These are phyloP conservation scores for Bryoerythrophyllum caledonicum DNA, from an alignment of 225 moss, liverwort and hornwort genomes.

Conservation along the genomic window DNA sequence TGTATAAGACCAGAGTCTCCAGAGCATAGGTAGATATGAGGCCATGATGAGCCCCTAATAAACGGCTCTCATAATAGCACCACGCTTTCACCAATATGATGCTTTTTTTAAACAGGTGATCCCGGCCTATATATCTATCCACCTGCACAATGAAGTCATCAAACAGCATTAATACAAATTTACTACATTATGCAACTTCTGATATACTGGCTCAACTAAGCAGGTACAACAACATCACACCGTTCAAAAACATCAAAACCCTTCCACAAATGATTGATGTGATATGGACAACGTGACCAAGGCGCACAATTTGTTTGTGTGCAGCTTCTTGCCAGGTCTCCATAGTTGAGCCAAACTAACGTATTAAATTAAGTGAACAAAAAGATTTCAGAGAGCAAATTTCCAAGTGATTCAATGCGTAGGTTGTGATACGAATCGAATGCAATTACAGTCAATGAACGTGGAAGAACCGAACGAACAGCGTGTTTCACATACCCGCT, in stretches of 20 bases:
- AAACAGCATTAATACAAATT: conserved; percentile 9
- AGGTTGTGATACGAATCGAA: background rate
- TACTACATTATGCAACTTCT: background rate
- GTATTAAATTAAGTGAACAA: background rate
- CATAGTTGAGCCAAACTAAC: background rate
- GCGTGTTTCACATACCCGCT: conserved; percentile 53
- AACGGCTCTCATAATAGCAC: conserved; percentile 85
- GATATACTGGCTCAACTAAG: background rate
- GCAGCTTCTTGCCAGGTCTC: conserved; percentile 8
- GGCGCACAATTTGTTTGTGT: background rate
- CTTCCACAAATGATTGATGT: conserved; percentile 4
- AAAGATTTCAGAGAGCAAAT: background rate
- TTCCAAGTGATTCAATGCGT: background rate
- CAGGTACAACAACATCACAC: background rate
- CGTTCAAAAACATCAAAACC: background rate
- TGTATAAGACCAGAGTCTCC: conserved; percentile 90
- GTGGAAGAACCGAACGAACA: background rate
- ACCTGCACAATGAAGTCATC: conserved; percentile 52
- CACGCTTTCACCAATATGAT: conserved; percentile 92
- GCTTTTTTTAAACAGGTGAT: conserved; percentile 84
- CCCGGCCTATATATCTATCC: conserved; percentile 57
- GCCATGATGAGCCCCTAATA: conserved; percentile 81
- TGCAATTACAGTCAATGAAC: background rate
- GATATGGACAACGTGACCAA: conserved; percentile 1
- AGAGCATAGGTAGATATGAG: conserved; percentile 86